Evolutionary conservation across 1,284 basidiomycete genomes (phyloP), one percentile per base, ranked within the genome.

Genomic region (Schizophyllum amplum): DNA sequence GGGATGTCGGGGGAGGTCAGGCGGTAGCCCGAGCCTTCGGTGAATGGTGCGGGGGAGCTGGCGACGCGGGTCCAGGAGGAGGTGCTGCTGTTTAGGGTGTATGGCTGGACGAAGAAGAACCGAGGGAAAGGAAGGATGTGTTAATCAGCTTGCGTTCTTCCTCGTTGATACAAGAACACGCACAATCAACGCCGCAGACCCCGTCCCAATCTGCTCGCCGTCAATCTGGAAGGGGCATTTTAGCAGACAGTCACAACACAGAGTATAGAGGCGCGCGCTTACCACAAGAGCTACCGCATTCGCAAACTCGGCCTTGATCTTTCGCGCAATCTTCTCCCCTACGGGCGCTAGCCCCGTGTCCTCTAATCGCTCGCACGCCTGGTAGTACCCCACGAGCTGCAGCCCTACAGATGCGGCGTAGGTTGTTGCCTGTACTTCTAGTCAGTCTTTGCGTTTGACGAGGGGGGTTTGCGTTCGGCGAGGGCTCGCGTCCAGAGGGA

Each of bases 341-440:
- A 86, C 80, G 1, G 83, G 81, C 26, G 77, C 80, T 4, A 88
- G 70, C 1, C 78, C 70, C 1, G 72, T 76, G 55, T 86, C 84
- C 48, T 82, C 79, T 48, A 83, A 50, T 49, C 80, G 72, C 60
- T 84, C 83, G 54, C 79, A 83, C 1, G 84, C 88, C 64, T 89
- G 84, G 65, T 90, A 90, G 64, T 87, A 85, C 0, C 86, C 87
- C 4, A 87, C 80, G 2, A 90, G 64, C 51, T 70, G 71, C 58
- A 83, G 66, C 20, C 72, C 71, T 25, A 71, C 65, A 11, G 74
- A 74, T 47, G 76, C 75, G 15, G 85, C 83, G 62, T 87, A 74
- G 59, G 76, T 74, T 55, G 67, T 72, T 53, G 82, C 83, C 85
- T 87, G 66, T 53, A 58, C 33, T 20, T 33, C 13, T 13, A 33